Percentiles rank a stretch among this genome's conserved stretches.
Evolutionary conservation across 805 yeast genomes (phyloP).

Genomic region (Candida coquimbonensis): DNA sequence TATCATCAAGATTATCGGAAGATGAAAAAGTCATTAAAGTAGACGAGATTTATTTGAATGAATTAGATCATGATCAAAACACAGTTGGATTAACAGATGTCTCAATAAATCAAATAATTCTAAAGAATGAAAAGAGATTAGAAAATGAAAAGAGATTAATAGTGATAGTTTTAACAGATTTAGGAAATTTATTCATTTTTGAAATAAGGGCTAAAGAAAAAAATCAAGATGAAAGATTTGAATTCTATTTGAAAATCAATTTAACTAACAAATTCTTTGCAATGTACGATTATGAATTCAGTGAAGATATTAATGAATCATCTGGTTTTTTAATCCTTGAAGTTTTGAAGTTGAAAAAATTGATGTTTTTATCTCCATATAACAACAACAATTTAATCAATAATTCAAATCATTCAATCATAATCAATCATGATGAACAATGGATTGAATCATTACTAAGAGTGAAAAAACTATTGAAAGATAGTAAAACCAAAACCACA

Average conservation of each 20-base stretch:
- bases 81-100: slow-evolving; percentile 21
- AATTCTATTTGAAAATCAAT: slow-evolving; percentile 30
- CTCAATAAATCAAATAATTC: slow-evolving; percentile 27
- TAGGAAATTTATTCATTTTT: slow-evolving; percentile 27
- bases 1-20: slow-evolving; percentile 1
- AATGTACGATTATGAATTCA: slow-evolving; percentile 77
- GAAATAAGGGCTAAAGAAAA: slow-evolving; percentile 13
- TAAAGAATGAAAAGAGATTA: slow-evolving; percentile 15
- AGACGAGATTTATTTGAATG: slow-evolving; percentile 18
- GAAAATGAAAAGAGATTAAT: slow-evolving; percentile 19
- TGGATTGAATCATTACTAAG: slow-evolving; percentile 69
- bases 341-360: slow-evolving; percentile 45
- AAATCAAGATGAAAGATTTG: slow-evolving; percentile 2
- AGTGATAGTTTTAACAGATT: slow-evolving; percentile 26
- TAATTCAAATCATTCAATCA: background rate
- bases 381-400: background rate
- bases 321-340: slow-evolving; percentile 64
- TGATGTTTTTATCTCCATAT: slow-evolving; percentile 47
- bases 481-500: slow-evolving; percentile 1
- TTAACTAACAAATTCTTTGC: slow-evolving; percentile 50
- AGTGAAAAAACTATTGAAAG: slow-evolving; percentile 51
- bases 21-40: slow-evolving; percentile 20
- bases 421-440: slow-evolving; percentile 40
- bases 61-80: slow-evolving; percentile 10
- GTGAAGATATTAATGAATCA: slow-evolving; percentile 34